Percentiles rank a stretch among this genome's conserved stretches.
These are phyloP conservation scores for Cardiospermum halicacabum DNA, from an alignment of 345 rosid species.

Conservation along the genomic window DNA sequence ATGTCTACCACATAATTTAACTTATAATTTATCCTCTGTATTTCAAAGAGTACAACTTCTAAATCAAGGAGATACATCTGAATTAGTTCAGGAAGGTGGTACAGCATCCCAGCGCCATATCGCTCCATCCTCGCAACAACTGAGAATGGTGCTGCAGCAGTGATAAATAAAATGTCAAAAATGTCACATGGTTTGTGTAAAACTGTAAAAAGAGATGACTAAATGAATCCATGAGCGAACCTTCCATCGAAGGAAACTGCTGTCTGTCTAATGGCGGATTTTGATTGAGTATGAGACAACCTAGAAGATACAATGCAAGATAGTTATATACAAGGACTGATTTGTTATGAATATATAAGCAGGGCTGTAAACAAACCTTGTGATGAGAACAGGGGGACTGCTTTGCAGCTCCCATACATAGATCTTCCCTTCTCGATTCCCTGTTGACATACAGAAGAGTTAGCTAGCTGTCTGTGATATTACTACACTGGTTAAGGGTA, in stretches of 20 bases:
- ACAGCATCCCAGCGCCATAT: conserved; percentile 92
- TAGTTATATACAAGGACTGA: not conserved
- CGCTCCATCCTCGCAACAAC: conserved; percentile 92
- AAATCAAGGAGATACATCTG: not conserved
- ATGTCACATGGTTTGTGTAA: not conserved
- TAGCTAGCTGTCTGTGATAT: not conserved
- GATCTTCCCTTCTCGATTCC: conserved; percentile 93
- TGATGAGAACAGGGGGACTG: conserved; percentile 90
- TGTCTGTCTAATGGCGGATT: conserved; percentile 82
- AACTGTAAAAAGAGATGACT: not conserved
- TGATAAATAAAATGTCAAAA: conserved; percentile 1
- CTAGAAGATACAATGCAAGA: conserved; percentile 28
- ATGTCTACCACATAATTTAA: not conserved
- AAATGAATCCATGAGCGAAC: conserved; percentile 20
- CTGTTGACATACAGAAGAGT: conserved; percentile 31
- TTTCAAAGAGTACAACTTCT: too few species aligned
- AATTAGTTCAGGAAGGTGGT: conserved; percentile 23
- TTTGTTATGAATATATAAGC: not conserved
- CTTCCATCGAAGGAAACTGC: conserved; percentile 94
- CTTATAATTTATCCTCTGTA: not conserved
- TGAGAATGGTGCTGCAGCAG: conserved; percentile 76
- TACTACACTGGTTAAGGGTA: not conserved
- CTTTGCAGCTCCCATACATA: conserved; percentile 91
- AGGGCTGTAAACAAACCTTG: conserved; percentile 43
- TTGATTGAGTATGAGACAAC: conserved; percentile 73